These are phyloP conservation scores for Pleodorina starrii DNA, from an alignment of 139 green algal genomes.

Conservation along the genomic window DNA sequence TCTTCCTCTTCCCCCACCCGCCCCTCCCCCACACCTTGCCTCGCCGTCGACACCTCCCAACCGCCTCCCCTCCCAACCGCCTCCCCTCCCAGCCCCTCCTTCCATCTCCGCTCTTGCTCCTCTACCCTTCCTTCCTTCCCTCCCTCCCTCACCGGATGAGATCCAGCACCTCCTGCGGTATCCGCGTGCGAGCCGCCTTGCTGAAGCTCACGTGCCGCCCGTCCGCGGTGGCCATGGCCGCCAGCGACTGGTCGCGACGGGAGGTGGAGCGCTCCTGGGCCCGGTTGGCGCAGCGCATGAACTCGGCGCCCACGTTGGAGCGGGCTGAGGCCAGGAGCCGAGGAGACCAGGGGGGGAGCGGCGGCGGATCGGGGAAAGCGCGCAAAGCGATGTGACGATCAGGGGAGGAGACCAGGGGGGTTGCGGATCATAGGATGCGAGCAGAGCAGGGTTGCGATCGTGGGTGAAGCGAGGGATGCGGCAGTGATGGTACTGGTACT, in stretches of 20 bases:
- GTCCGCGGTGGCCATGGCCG: conserved; percentile 55
- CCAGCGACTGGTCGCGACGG: conserved; percentile 60
- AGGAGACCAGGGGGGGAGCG: background rate
- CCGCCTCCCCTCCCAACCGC: background rate
- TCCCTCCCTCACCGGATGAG: conserved; percentile 52
- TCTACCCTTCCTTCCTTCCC: too few relatives aligned
- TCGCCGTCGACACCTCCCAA: background rate
- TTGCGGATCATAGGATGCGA: too few relatives aligned
- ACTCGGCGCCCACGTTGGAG: conserved; percentile 53
- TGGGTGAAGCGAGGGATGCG: too few relatives aligned
- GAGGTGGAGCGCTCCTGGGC: conserved; percentile 54
- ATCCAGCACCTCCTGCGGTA: conserved; percentile 58
- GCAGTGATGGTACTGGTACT: too few relatives aligned
- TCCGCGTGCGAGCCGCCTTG: conserved; percentile 59
- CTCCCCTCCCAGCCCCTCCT: background rate
- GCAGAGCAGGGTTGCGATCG: too few relatives aligned
- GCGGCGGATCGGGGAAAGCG: background rate
- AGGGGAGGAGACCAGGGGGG: too few relatives aligned
- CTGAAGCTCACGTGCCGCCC: conserved; percentile 55
- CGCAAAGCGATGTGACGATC: too few relatives aligned
- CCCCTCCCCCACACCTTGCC: background rate
- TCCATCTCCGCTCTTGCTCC: background rate
- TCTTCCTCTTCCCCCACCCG: background rate
- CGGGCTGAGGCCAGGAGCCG: too few relatives aligned
- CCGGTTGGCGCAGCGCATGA: conserved; percentile 60